Evolutionary conservation across 345 rosid species (phyloP), one percentile per base, ranked within the genome.

Genomic region (Dipteronia dyeriana): DNA sequence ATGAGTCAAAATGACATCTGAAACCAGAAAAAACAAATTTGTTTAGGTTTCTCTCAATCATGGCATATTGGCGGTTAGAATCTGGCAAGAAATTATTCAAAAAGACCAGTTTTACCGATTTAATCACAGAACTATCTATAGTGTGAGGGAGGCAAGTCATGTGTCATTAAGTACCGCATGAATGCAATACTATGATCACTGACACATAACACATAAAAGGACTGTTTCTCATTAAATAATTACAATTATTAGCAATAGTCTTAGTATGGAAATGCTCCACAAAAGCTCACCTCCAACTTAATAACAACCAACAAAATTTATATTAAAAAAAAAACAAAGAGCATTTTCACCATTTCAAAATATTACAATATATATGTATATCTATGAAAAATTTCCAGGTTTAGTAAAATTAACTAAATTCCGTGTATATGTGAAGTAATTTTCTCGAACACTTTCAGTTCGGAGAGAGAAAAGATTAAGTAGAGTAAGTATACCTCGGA

Each of bases 401-500:
- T 1, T 45, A 9, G 49, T 45, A 45, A 10, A 45, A 11, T 45
- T 10, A 3, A 45, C 3, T 11, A 70, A 84, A 38, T 86, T 87
- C 49, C 81, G 67, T 45, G 13, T 45, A 9, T 45, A 10, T 45
- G 13, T 9, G 49, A 45, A 45, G 49, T 11, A 45, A 9, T 45
- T 45, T 45, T 45, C 13, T 10, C 13, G 49, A 45, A 10, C 10
- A 45, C 12, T 45, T 45, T 45, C 3, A 9, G 49, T 45, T 45
- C 3, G 14, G 49, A 45, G 49, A 10, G 49, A 45, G 49, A 45
- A 45, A 45, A 10, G 49, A 45, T 3, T 45, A 45, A 45, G 49
- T 45, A 45, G 49, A 45, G 49, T 76, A 34, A 34, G 38, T 34
- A 34, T 34, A 95, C 99, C 99, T 93, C 94, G 88, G 79, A 95